Conservation (phyloP, 108 stramenopile genomes). For the Parmales sp. region DNA sequence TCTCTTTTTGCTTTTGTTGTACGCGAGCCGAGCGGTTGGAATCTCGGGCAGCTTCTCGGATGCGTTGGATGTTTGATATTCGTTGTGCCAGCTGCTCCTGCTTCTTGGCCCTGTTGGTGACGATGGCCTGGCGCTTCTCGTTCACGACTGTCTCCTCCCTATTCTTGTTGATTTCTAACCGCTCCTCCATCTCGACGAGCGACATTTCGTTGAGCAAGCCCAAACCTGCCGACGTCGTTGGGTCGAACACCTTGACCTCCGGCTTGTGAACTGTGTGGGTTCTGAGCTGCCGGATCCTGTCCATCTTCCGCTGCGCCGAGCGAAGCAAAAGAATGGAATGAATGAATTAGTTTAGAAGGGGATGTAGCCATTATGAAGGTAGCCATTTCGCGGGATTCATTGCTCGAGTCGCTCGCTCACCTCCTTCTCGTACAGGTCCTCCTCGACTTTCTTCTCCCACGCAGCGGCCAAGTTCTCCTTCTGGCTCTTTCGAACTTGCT, state of each 20-base stretch:
- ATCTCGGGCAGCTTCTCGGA: slow-evolving; percentile 17
- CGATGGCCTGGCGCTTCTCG: slow-evolving; percentile 10
- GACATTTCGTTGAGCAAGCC: slow-evolving; percentile 50
- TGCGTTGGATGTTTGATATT: slow-evolving; percentile 19
- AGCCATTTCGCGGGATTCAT: no score
- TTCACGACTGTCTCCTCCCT: slow-evolving; percentile 10
- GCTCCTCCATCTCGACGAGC: slow-evolving; percentile 36
- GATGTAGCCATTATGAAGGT: no score
- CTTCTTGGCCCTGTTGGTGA: slow-evolving; percentile 3
- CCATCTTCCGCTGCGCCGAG: no score
- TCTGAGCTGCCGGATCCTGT: slow-evolving; percentile 22
- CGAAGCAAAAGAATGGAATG: no score
- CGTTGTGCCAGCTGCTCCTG: slow-evolving; percentile 13
- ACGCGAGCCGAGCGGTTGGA: slow-evolving; percentile 14
- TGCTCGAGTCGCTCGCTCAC: no score
- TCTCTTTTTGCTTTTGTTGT: slow-evolving; percentile 13
- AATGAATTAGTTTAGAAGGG: no score
- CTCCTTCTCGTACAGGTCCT: slow-evolving; percentile 14
- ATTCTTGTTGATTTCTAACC: slow-evolving; percentile 21
- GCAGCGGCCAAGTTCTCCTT: slow-evolving; percentile 18
- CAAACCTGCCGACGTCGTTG: slow-evolving; percentile 36
- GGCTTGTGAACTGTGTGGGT: slow-evolving; percentile 33
- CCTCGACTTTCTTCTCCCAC: background rate
- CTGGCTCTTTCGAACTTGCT: slow-evolving; percentile 17
- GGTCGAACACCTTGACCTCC: slow-evolving; percentile 43